phyloP scores from a whole-genome alignment of 2,329 filamentous ascomycete genomes.

The Talaromyces sp. region DNA sequence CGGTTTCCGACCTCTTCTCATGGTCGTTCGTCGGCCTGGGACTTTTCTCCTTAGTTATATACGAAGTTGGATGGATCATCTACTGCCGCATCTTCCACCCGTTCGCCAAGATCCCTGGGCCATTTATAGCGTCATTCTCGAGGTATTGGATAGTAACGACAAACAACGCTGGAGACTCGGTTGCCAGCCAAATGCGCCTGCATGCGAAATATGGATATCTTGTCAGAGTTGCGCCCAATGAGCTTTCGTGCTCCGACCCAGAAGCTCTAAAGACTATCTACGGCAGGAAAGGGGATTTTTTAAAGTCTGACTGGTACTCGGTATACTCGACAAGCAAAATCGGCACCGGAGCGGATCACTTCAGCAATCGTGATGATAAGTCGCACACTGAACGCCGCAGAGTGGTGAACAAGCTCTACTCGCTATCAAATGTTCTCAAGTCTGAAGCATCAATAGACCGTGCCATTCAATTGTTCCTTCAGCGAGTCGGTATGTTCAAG shows the following conservation, averaged over 20 bases:
- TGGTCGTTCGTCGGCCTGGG: too few species aligned
- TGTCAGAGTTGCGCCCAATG: slow-evolving; percentile 21
- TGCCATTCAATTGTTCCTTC: slow-evolving; percentile 19
- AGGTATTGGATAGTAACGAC: slow-evolving; percentile 5
- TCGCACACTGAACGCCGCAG: slow-evolving; percentile 17
- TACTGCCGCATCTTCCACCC: slow-evolving; percentile 37
- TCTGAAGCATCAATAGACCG: slow-evolving; percentile 23
- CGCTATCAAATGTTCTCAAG: slow-evolving; percentile 21
- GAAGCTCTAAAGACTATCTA: slow-evolving; percentile 19
- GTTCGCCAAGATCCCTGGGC: slow-evolving; percentile 26
- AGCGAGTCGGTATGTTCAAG: too few species aligned
- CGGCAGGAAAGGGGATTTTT: not conserved
- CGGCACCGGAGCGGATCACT: slow-evolving; percentile 16
- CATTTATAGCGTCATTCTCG: slow-evolving; percentile 3
- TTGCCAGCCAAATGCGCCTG: not conserved
- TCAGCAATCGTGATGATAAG: slow-evolving; percentile 20
- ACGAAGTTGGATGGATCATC: slow-evolving; percentile 22
- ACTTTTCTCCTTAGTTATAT: not conserved
- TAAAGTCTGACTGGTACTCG: slow-evolving; percentile 20
- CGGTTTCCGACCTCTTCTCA: too few species aligned
- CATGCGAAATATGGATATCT: slow-evolving; percentile 23
- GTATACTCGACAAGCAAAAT: slow-evolving; percentile 13
- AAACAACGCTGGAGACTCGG: not conserved
- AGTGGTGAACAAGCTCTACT: slow-evolving; percentile 20
- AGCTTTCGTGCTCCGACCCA: slow-evolving; percentile 19